These are phyloP conservation scores for Xeromyces bisporus DNA, from an alignment of 495 filamentous ascomycete genomes.

Conservation along the genomic window DNA sequence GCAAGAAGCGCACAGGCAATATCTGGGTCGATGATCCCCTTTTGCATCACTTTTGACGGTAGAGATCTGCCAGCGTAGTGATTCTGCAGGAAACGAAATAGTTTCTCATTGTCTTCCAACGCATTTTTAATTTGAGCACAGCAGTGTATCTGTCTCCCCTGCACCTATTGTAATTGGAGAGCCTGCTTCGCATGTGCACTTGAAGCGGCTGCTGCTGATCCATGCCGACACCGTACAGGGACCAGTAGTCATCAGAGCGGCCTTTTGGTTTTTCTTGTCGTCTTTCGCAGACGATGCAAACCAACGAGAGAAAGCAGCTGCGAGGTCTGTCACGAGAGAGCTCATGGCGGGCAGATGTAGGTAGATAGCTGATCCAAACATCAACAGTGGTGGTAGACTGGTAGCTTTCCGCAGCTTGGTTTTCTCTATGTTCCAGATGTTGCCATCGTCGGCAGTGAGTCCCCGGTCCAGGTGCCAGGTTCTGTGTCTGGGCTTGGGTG, in stretches of 20 bases:
- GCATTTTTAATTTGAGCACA: neutral
- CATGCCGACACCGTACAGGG: neutral
- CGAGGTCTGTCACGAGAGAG: no score
- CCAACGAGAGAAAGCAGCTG: neutral
- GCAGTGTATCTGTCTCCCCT: neutral
- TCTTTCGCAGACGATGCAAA: neutral
- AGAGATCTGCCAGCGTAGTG: neutral
- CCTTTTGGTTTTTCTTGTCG: neutral
- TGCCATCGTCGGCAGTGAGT: no score
- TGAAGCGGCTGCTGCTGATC: neutral
- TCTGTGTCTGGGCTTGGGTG: no score
- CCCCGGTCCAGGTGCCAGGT: no score
- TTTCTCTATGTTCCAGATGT: no score
- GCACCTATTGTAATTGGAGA: neutral
- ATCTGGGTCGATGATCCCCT: neutral
- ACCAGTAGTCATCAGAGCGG: neutral
- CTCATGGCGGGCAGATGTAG: no score
- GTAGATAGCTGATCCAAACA: no score
- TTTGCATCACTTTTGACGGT: neutral
- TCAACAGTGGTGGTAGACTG: no score
- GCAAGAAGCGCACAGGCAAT: neutral
- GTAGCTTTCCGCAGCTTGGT: no score
- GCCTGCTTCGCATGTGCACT: neutral
- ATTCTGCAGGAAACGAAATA: neutral
- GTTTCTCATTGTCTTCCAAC: neutral